Evolutionary conservation across 306 rosid genomes (phyloP).

Genomic region (Prosopis cineraria): DNA sequence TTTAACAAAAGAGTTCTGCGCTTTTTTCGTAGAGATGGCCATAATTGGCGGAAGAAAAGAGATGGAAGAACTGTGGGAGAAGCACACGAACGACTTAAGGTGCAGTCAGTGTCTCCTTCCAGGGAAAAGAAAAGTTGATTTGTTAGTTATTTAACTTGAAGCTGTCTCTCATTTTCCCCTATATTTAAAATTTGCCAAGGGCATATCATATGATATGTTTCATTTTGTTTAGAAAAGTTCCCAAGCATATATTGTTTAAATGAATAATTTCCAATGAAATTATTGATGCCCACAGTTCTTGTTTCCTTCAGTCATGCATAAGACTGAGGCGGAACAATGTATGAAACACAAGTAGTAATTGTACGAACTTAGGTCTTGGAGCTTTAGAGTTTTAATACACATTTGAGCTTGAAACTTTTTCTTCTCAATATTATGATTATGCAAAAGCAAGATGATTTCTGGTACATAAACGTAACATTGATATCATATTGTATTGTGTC

Average conservation of each 20-base stretch:
- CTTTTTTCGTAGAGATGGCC: slow-evolving; percentile 94
- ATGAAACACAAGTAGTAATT: neutral
- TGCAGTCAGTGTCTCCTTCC: slow-evolving; percentile 30
- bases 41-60: slow-evolving; percentile 91
- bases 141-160: neutral
- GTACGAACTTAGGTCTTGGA: slow-evolving; percentile 6
- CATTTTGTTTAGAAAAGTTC: slow-evolving; percentile 1
- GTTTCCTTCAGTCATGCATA: neutral
- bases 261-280: neutral
- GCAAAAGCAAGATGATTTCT: slow-evolving; percentile 8
- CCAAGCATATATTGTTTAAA: neutral
- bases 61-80: slow-evolving; percentile 90
- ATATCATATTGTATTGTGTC: neutral
- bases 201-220: neutral
- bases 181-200: neutral
- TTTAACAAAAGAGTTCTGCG: slow-evolving; percentile 89
- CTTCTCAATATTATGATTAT: neutral
- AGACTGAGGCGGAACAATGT: neutral
- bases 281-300: neutral
- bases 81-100: slow-evolving; percentile 99
- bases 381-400: slow-evolving; percentile 25
- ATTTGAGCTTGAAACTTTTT: neutral
- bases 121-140: neutral
- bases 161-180: slow-evolving; percentile 3
- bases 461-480: slow-evolving; percentile 12